Base-by-base conservation (phyloP, 108 stramenopile species). In the Aurantiochytrium sp. region DNA sequence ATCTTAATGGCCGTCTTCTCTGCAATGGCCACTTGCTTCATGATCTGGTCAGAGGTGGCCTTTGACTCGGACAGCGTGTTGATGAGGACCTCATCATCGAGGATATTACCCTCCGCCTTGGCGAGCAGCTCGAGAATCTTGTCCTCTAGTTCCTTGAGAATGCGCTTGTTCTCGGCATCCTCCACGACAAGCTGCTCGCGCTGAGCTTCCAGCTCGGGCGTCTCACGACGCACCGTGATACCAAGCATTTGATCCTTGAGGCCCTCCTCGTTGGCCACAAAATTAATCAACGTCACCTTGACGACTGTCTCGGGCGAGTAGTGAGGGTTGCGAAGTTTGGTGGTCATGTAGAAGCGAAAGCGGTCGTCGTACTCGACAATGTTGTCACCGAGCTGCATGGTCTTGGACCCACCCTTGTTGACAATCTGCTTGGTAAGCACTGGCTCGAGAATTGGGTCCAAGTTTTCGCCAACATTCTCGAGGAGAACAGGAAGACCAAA, bases 191-290 rank as follows among this genome's bases (percentile, higher is more conserved):
- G 89, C 91, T 90, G 60, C n/a, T 93, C 92, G 23, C 94, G 88
- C 29, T 92, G 88, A 5, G 89, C 83, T 73, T 94, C 94, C 5
- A 95, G 83, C 57, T 91, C 94, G 25, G 92, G 18, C 59, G 92
- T 88, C 60, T 93, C 93, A 18, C 60, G 49, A 3, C 87, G 88
- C 43, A 95, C 94, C 18, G 91, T 91, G 44, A 91, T 91, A 47
- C 94, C 94, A n/a, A 95, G 93, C 94, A 95, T 93, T 90, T 95
- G 94, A 88, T 95, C 94, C 72, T 93, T 90, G 47, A 95, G 90
- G 4, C 94, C 94, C 35, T 93, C 94, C 60, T 91, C 71, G 23
- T 93, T 95, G 25, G 94, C 93, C 91, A 93, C 93, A 90, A 95
- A 95, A 60, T 95, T 95, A 49, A 95, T 89, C 58, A 95, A 64